Conservation (phyloP, 768 basidiomycete species). For the Strobilomyces echinocephalus region DNA sequence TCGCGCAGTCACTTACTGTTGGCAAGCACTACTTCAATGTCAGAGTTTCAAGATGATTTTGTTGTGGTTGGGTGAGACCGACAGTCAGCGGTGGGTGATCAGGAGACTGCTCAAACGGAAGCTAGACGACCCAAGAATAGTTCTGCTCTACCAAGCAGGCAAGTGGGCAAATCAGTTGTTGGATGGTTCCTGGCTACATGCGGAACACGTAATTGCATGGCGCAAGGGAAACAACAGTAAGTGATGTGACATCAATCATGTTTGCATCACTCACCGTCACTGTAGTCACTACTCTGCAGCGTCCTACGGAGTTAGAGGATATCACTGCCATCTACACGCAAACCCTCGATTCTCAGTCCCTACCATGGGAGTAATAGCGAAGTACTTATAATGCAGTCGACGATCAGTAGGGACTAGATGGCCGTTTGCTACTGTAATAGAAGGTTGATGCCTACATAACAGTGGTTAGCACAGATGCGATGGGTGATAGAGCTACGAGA, state of each 20-base stretch:
- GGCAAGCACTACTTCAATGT: not conserved
- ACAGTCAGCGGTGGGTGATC: not conserved
- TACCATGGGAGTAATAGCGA: too few relatives aligned
- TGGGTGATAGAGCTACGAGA: too few relatives aligned
- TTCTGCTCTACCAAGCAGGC: not conserved
- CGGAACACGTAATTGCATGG: not conserved
- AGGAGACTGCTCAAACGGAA: not conserved
- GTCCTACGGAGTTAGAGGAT: too few relatives aligned
- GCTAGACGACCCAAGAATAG: not conserved
- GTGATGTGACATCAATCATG: not conserved
- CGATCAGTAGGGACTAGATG: too few relatives aligned
- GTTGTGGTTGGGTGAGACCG: not conserved
- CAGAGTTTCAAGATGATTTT: not conserved
- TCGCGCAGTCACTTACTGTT: not conserved
- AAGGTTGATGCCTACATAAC: too few relatives aligned
- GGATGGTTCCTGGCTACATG: not conserved
- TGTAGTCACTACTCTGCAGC: too few relatives aligned
- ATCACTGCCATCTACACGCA: too few relatives aligned
- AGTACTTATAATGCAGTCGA: too few relatives aligned
- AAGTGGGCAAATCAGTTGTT: not conserved
- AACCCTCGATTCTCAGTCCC: too few relatives aligned
- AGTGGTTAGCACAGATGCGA: too few relatives aligned
- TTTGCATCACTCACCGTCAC: not conserved
- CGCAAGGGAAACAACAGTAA: not conserved
- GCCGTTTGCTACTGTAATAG: too few relatives aligned